Evolutionary conservation across 2,329 filamentous ascomycete genomes (phyloP), one percentile per base, ranked within the genome.

Genomic region (Cryphonectria nitschkei): DNA sequence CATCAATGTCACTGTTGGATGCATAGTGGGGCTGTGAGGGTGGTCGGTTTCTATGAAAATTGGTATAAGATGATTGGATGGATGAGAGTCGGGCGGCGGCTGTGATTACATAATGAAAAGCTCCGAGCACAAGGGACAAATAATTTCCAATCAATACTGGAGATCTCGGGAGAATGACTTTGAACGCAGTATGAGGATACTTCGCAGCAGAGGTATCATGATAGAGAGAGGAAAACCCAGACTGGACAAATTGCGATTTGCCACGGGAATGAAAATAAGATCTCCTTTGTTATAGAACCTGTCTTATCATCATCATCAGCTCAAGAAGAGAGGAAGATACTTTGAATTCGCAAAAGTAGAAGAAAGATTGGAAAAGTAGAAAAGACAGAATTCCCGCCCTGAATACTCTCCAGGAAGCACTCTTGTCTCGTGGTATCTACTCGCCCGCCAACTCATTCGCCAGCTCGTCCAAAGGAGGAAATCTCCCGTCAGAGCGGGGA

Each of bases 61-160:
- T 26, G 26, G 16, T 61, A 16, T 61, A 61, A 61, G 56, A 61
- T 61, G 56, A 39, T 61, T 61, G 56, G 56, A 22, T 32, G 29
- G 32, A 39, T 34, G 26, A 39, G 37, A 39, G 41, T 4, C 26
- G 41, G 41, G 19, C 5, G 32, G 26, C 26, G 14, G 29, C 16
- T 61, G 9, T 19, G 16, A 32, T 29, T 32, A 37, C 19, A 13
- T 16, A 37, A 5, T 29, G 34, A 5, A 19, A 61, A 32, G 5
- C 22, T n/a, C 19, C 7, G 32, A 56, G n/a, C 14, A 56, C 16
- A 32, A 37, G 9, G 29, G 32, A 11, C 16, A 39, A 9, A 29
- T 61, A 11, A n/a, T 9, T 61, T 37, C 8, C 9, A 16, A 22
- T 22, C 14, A 37, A 37, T 3, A 32, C 56, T 37, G 16, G 19